Base-by-base conservation (phyloP, 1,284 basidiomycete genomes). In the Microbotryum silenes-acaulis region DNA sequence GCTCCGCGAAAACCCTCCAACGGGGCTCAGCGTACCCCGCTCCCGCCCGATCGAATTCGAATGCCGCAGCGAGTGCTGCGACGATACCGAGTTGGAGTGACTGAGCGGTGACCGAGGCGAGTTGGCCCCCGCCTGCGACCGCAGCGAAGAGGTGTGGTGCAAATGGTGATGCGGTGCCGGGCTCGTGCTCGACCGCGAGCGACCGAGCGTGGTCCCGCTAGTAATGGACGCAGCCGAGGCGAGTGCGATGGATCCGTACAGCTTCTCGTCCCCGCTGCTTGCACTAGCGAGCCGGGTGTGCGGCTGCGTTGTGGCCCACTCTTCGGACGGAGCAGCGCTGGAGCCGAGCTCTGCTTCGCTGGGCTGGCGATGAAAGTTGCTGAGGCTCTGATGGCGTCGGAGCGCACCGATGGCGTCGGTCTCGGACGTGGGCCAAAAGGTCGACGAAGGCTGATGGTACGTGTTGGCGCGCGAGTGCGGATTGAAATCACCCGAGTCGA, bases 311-410 rank as follows among this genome's bases (percentile, higher is more conserved):
- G 37, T 42, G 14, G 23, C 25, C 51, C 51, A 53, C 6, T 53
- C 31, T 23, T 53, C 51, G 14, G 61, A 63, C 3, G 50, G 59
- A 20, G 61, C 60, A 20, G 60, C 59, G 10, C 54, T 54, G 4
- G 59, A 61, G 14, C 60, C 51, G 2, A 59, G 23, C 51, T 59
- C 57, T 44, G 63, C 51, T 21, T 56, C 56, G 49, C 54, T 51
- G 7, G 59, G 54, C 20, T 58, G 56, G 20, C 63, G 56, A 9
- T 59, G 60, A 58, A 62, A 67, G 10, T 49, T 52, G 18, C 60
- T 56, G 14, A 68, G 59, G 33, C 56, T 59, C 52, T 68, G 67
- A 25, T 66, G 67, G 10, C 67, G 57, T 25, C 65, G 60, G 31
- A 61, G 37, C 14, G 37, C 16, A 42, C 51, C 37, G 59, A 56